These are phyloP conservation scores for Xylaria sp. DNA, from an alignment of 2,329 filamentous ascomycete species.

Conservation along the genomic window DNA sequence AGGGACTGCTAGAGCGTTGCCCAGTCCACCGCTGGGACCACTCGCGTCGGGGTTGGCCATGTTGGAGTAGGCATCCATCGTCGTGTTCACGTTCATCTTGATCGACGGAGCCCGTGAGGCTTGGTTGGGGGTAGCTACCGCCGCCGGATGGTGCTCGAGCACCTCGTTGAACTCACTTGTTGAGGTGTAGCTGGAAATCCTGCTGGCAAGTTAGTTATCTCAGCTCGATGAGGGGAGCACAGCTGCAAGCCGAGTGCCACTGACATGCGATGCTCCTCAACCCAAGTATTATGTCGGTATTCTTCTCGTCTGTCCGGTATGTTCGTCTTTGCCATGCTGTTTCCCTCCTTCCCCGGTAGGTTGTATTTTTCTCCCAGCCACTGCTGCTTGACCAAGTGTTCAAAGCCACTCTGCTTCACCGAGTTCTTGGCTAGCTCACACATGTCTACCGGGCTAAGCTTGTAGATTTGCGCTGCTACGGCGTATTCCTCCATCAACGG, in stretches of 20 bases:
- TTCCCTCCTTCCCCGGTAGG: conserved; percentile 78
- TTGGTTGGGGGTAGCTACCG: conserved; percentile 15
- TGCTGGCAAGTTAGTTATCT: conserved; percentile 16
- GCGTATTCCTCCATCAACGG: conserved; percentile 98
- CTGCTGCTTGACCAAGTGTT: conserved; percentile 82
- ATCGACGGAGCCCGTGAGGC: conserved; percentile 38
- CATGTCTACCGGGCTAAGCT: conserved; percentile 96
- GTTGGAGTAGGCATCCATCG: conserved; percentile 26
- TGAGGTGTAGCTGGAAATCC: conserved; percentile 34
- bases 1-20: conserved; percentile 10
- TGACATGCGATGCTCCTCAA: conserved; percentile 84
- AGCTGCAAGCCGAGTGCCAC: conserved; percentile 36
- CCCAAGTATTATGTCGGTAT: conserved; percentile 83
- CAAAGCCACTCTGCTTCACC: conserved; percentile 92
- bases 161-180: conserved; percentile 31
- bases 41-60: conserved; percentile 15
- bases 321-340: conserved; percentile 94
- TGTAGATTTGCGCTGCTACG: conserved; percentile 97
- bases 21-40: conserved; percentile 18
- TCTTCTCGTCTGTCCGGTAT: conserved; percentile 91
- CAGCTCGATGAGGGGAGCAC: neutral
- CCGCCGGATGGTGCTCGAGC: conserved; percentile 26
- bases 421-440: conserved; percentile 97
- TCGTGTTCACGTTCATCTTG: conserved; percentile 35
- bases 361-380: conserved; percentile 85